These are phyloP conservation scores for Spergularia marina DNA, from an alignment of 148 eudicot genomes.

Conservation along the genomic window DNA sequence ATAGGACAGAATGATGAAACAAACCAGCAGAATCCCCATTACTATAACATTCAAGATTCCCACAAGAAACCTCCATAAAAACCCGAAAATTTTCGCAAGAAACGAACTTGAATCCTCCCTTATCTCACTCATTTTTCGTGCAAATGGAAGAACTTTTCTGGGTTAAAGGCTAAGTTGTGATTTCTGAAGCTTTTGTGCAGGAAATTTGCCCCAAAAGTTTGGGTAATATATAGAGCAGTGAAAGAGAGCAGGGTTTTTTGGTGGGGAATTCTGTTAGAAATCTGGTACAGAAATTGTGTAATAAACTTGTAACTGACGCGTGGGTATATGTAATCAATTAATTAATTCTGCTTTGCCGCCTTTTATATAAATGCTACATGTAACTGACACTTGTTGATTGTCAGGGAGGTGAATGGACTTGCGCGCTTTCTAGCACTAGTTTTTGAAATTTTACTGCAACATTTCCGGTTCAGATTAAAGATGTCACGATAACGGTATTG, in stretches of 20 bases:
- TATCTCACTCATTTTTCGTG: background rate
- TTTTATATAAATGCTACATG: too few species aligned
- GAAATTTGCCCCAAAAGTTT: background rate
- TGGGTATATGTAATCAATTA: background rate
- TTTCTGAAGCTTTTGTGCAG: background rate
- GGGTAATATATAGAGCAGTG: background rate
- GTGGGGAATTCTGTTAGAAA: constrained; percentile 9
- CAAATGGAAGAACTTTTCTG: background rate
- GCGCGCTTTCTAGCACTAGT: too few species aligned
- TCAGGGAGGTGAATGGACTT: too few species aligned
- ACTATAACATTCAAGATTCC: background rate
- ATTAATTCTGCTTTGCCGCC: background rate
- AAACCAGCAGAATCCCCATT: background rate
- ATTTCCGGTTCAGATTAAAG: too few species aligned
- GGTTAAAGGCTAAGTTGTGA: background rate
- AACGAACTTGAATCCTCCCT: background rate
- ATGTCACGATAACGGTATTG: too few species aligned
- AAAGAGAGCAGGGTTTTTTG: constrained; percentile 7
- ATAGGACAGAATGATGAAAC: background rate
- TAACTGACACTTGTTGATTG: too few species aligned
- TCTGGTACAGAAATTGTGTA: background rate
- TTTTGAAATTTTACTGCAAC: too few species aligned
- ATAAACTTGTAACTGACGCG: background rate
- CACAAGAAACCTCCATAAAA: background rate
- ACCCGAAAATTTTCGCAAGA: background rate